phyloP scores from a whole-genome alignment of 345 rosid genomes.

The Barbarea vulgaris region DNA sequence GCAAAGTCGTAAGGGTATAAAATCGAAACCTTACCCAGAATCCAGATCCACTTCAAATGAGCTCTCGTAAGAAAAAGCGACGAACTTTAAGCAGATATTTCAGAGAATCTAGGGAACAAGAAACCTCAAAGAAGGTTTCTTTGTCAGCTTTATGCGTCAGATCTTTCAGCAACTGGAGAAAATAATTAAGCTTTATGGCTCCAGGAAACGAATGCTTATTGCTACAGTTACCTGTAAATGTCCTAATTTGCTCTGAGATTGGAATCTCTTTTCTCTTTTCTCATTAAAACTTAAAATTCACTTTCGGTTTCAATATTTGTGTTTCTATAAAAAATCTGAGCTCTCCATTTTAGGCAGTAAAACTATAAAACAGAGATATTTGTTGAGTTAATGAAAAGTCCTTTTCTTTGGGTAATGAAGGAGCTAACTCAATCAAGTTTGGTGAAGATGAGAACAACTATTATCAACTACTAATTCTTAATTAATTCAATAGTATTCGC shows the following conservation, averaged over 20 bases:
- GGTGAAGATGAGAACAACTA: slow-evolving; percentile 27
- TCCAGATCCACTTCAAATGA: slow-evolving; percentile 21
- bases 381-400: slow-evolving; percentile 7
- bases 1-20: background rate
- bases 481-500: background rate
- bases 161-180: slow-evolving; percentile 2
- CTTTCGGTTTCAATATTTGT: slow-evolving; percentile 20
- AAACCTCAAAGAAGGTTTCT: slow-evolving; percentile 3
- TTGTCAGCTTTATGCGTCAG: slow-evolving; percentile 13
- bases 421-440: slow-evolving; percentile 11
- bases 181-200: background rate
- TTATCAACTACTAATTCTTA: slow-evolving; percentile 19
- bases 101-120: slow-evolving; percentile 27
- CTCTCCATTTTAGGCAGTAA: slow-evolving; percentile 7
- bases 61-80: background rate
- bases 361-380: background rate
- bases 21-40: slow-evolving; percentile 26
- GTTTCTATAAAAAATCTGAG: background rate
- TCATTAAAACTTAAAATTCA: background rate
- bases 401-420: background rate
- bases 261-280: background rate
- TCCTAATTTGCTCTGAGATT: slow-evolving; percentile 11
- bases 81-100: slow-evolving; percentile 20
- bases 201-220: slow-evolving; percentile 8
- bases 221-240: background rate